phyloP scores from a whole-genome alignment of 2,329 filamentous ascomycete species.

The Trichoderma polysporum region DNA sequence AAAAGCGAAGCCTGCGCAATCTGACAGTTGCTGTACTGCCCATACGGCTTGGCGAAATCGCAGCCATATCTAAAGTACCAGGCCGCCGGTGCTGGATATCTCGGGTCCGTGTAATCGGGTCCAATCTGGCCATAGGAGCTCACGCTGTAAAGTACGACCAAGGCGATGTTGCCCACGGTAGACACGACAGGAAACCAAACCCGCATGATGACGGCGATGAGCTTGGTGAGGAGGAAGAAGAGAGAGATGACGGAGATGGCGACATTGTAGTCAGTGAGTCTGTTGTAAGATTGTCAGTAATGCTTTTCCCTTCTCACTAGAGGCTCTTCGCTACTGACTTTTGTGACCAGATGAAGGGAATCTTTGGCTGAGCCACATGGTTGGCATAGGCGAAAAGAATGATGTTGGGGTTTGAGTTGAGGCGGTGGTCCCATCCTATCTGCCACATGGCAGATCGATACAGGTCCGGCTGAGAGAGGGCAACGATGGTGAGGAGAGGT shows the following conservation, averaged over 20 bases:
- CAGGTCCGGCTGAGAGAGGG: slow-evolving; percentile 69
- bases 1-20: slow-evolving; percentile 69
- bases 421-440: slow-evolving; percentile 67
- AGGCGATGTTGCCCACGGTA: slow-evolving; percentile 54
- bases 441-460: slow-evolving; percentile 72
- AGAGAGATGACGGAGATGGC: slow-evolving; percentile 73
- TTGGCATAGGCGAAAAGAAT: slow-evolving; percentile 74
- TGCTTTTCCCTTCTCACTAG: background rate
- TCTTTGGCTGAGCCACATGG: slow-evolving; percentile 58
- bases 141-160: slow-evolving; percentile 63
- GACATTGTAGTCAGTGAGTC: slow-evolving; percentile 73
- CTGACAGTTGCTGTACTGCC: slow-evolving; percentile 59
- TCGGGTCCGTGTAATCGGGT: slow-evolving; percentile 67
- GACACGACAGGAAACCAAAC: slow-evolving; percentile 67
- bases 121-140: slow-evolving; percentile 71
- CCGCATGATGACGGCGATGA: slow-evolving; percentile 68
- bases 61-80: slow-evolving; percentile 78
- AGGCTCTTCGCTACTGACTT: slow-evolving; percentile 53
- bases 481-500: slow-evolving; percentile 67
- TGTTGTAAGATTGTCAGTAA: slow-evolving; percentile 36
- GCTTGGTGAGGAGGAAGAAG: slow-evolving; percentile 72
- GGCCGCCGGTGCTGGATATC: slow-evolving; percentile 59
- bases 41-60: slow-evolving; percentile 54
- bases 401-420: slow-evolving; percentile 71
- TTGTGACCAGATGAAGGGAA: slow-evolving; percentile 71